Conservation (phyloP, 2,329 filamentous ascomycete species). For the Aotearoamyces nothofagi region DNA sequence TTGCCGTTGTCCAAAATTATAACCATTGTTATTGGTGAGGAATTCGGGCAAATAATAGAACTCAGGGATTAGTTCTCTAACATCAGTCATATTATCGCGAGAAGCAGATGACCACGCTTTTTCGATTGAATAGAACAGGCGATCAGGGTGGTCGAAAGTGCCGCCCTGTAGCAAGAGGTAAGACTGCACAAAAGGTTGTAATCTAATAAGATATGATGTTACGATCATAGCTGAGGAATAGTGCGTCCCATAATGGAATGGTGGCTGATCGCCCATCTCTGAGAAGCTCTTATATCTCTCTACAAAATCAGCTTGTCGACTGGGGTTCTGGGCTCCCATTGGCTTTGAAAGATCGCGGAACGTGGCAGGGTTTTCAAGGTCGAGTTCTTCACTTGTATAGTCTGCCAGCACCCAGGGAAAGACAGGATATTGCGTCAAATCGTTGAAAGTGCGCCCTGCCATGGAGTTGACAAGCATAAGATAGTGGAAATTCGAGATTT, state of each 20-base stretch:
- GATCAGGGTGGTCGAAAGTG: constrained; percentile 88
- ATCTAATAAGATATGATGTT: constrained; percentile 83
- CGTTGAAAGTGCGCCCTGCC: constrained; percentile 93
- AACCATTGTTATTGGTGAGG: constrained; percentile 81
- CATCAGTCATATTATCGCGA: constrained; percentile 79
- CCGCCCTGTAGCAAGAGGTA: constrained; percentile 92
- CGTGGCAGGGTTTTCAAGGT: constrained; percentile 67
- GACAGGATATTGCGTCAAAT: constrained; percentile 93
- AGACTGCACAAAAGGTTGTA: constrained; percentile 93
- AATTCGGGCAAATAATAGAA: constrained; percentile 97
- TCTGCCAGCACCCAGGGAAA: constrained; percentile 96
- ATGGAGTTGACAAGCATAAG: constrained; percentile 97
- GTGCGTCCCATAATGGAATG: constrained; percentile 96
- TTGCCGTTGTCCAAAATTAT: constrained; percentile 83
- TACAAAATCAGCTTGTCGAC: constrained; percentile 63
- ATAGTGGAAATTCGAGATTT: constrained; percentile 97
- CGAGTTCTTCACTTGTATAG: constrained; percentile 85
- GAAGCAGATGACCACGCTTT: constrained; percentile 88
- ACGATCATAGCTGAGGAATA: constrained; percentile 99
- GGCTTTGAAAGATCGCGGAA: constrained; percentile 90
- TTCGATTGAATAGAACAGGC: constrained; percentile 84
- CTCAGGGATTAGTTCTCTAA: constrained; percentile 87
- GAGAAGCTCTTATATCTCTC: constrained; percentile 77
- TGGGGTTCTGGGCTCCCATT: constrained; percentile 78
- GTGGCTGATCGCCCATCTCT: constrained; percentile 74